Evolutionary conservation across 495 filamentous ascomycete genomes (phyloP).

Genomic region (Aspergillus asperescens): DNA sequence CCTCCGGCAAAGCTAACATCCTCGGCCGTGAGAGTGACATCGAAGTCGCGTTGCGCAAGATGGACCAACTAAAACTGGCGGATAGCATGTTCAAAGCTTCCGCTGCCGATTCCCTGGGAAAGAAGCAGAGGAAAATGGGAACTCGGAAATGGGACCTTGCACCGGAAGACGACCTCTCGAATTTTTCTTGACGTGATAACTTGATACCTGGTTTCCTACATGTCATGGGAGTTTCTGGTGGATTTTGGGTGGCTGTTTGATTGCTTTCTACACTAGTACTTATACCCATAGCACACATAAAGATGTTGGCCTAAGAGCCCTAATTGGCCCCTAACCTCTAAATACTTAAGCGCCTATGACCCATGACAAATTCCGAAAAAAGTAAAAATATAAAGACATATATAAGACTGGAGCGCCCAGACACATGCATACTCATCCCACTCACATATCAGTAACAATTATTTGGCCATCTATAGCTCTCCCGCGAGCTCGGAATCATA

Average conservation of each 20-base stretch:
- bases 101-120: slow-evolving; percentile 27
- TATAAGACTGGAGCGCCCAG: background rate
- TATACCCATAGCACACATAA: background rate
- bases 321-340: background rate
- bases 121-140: slow-evolving; percentile 50
- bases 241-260: background rate
- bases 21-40: slow-evolving; percentile 41
- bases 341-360: background rate
- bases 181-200: background rate
- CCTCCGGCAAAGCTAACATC: slow-evolving; percentile 25
- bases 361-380: background rate
- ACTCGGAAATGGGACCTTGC: slow-evolving; percentile 53
- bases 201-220: background rate
- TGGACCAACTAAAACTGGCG: slow-evolving; percentile 41
- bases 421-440: background rate
- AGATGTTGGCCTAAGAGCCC: background rate
- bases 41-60: slow-evolving; percentile 38
- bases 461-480: background rate
- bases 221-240: background rate
- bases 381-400: background rate
- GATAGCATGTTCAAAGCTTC: slow-evolving; percentile 36
- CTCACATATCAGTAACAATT: background rate
- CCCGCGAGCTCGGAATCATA: slow-evolving; percentile 5
- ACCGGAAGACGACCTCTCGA: slow-evolving; percentile 47
- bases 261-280: background rate